These are phyloP conservation scores for Geotrichum carabidarum DNA, from an alignment of 1,139 yeast species.

Conservation along the genomic window DNA sequence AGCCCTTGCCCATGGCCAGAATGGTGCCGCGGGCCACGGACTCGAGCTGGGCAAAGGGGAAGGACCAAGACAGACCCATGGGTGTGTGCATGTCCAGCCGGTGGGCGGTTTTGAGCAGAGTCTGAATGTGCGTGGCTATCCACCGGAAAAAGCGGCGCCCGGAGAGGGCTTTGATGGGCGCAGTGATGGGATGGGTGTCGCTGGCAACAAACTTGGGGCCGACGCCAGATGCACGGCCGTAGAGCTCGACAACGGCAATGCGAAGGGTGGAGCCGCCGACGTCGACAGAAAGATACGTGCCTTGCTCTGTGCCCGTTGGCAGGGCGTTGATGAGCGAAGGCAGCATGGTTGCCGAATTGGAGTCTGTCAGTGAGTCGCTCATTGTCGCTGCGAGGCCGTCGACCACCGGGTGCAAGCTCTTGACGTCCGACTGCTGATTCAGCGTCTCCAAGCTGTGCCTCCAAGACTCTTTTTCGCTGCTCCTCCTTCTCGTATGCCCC, in stretches of 20 bases:
- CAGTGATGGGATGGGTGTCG: slow-evolving; percentile 24
- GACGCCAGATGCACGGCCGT: slow-evolving; percentile 60
- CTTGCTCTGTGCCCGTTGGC: slow-evolving; percentile 72
- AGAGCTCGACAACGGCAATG: slow-evolving; percentile 67
- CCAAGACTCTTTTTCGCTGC: no score
- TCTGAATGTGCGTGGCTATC: slow-evolving; percentile 50
- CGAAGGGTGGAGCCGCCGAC: slow-evolving; percentile 67
- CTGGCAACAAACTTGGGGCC: slow-evolving; percentile 29
- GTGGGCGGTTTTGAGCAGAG: slow-evolving; percentile 49
- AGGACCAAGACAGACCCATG: slow-evolving; percentile 36
- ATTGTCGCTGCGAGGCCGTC: slow-evolving; percentile 20
- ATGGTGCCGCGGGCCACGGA: slow-evolving; percentile 64
- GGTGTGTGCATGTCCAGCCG: slow-evolving; percentile 23
- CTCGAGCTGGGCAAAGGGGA: slow-evolving; percentile 39
- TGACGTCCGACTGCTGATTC: slow-evolving; percentile 6
- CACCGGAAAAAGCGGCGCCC: slow-evolving; percentile 58
- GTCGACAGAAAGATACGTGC: slow-evolving; percentile 74
- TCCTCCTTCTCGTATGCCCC: no score
- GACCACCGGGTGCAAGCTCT: slow-evolving; percentile 23
- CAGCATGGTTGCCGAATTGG: slow-evolving; percentile 45
- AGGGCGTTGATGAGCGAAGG: slow-evolving; percentile 69
- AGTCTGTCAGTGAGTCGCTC: slow-evolving; percentile 19
- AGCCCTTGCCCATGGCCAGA: slow-evolving; percentile 90
- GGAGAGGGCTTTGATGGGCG: slow-evolving; percentile 48
- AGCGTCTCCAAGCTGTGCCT: not conserved